Evolutionary conservation across 148 eudicot genomes (phyloP).

Genomic region (Persicaria tinctoria): DNA sequence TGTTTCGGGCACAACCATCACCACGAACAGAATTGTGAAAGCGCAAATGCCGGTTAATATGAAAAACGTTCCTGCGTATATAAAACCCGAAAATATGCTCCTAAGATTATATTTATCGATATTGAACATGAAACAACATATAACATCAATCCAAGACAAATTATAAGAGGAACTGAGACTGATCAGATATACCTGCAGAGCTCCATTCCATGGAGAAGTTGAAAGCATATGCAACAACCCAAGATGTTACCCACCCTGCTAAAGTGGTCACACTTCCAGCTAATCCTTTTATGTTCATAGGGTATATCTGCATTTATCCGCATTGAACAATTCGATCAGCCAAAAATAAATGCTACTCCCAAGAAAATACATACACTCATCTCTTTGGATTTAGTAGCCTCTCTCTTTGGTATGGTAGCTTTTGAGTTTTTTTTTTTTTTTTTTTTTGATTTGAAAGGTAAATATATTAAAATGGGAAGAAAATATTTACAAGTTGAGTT

Average conservation of each 20-base stretch:
- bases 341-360: background rate
- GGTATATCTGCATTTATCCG: constrained; percentile 4
- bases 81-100: too few relatives aligned
- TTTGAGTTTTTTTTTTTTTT: too few relatives aligned
- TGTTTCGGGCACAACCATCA: constrained; percentile 9
- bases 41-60: background rate
- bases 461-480: too few relatives aligned
- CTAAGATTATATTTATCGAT: too few relatives aligned
- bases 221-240: constrained; percentile 4
- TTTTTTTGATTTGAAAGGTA: too few relatives aligned
- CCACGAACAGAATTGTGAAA: background rate
- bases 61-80: background rate
- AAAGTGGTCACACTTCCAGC: background rate
- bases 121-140: too few relatives aligned
- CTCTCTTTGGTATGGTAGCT: too few relatives aligned
- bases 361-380: background rate
- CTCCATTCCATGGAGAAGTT: constrained; percentile 11
- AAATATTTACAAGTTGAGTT: too few relatives aligned
- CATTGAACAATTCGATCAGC: too few relatives aligned
- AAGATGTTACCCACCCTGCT: background rate
- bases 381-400: too few relatives aligned
- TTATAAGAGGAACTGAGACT: too few relatives aligned
- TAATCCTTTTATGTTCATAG: constrained; percentile 1
- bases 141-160: too few relatives aligned
- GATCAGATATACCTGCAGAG: background rate